Percentiles rank a stretch among this genome's conserved stretches.
Conservation (phyloP, 148 eudicot species). For the Selenicereus undatus region DNA sequence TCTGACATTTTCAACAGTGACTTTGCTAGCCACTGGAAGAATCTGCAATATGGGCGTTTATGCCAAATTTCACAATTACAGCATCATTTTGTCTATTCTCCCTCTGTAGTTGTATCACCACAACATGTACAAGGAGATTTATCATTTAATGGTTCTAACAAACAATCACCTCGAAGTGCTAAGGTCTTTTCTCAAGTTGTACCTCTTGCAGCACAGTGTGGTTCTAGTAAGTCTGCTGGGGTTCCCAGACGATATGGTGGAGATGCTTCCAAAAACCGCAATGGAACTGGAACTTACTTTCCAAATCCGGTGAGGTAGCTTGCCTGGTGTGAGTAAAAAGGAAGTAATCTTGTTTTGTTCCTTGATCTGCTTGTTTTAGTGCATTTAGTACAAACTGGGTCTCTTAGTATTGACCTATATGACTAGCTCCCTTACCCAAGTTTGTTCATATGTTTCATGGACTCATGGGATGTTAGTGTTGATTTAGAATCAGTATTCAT, state of each 20-base stretch:
- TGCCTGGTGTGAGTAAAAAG: conserved; percentile 2
- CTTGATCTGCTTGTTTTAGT: conserved; percentile 1
- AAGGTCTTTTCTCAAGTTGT: conserved; percentile 24
- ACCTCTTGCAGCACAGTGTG: conserved; percentile 39
- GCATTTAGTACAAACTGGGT: neutral
- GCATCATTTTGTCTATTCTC: conserved; percentile 31
- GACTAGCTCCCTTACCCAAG: neutral
- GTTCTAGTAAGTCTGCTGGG: conserved; percentile 28
- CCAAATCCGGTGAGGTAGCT: conserved; percentile 47
- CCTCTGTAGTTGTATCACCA: conserved; percentile 34
- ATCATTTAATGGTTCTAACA: conserved; percentile 29
- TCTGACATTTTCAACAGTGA: conserved; percentile 54
- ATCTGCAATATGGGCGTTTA: conserved; percentile 53
- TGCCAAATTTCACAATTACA: conserved; percentile 39
- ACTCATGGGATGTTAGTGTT: neutral
- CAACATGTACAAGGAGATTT: conserved; percentile 33
- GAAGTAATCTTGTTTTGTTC: neutral
- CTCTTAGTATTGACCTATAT: neutral
- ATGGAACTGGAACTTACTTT: conserved; percentile 62
- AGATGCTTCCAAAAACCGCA: conserved; percentile 38
- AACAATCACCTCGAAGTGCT: conserved; percentile 24
- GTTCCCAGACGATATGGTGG: conserved; percentile 34
- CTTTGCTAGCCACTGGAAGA: conserved; percentile 48
- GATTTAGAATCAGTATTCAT: neutral
- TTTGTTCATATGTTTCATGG: neutral